Evolutionary conservation across 768 basidiomycete species (phyloP), one percentile per base, ranked within the genome.

Genomic region (Boletus sensibilis): DNA sequence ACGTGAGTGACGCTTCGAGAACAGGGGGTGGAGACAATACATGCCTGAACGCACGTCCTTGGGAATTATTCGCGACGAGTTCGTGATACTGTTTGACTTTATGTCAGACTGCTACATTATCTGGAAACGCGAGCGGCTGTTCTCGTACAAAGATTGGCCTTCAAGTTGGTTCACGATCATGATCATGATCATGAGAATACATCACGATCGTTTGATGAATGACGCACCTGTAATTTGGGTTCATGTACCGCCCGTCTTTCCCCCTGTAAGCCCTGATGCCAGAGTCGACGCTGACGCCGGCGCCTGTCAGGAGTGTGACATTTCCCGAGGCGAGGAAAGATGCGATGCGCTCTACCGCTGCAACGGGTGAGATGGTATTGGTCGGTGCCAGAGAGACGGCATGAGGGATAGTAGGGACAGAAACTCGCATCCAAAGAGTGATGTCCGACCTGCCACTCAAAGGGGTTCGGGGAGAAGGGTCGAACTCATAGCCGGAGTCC

Each of bases 191-290:
- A 53, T 41, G 50, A 55, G 41, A 9, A 35, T 21, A 16, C 14
- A 10, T 12, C 16, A 21, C 29, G 33, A 10, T 8, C 13, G 2
- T 23, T 8, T 7, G 25, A 18, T 2, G 33, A 21, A 23, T 0
- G 52, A 63, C 82, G 62, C 64, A 91, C 90, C 85, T 87, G 77
- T 90, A 92, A 70, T 92, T 88, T n/a, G 89, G 90, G 65, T 93
- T 91, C 83, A 90, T 84, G 72, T 93, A 93, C 60, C 87, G 77
- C 16, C 94, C 94, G 66, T 95, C 90, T 58, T 68, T 69, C 1
- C 94, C 94, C 55, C 94, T 78, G 72, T 98, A 97, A n/a, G 94
- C 94, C 61, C 92, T 79, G 57, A 98, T 96, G 43, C 96, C 96
- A 27, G 90, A 92, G 71, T 98, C 96, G 29, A 98, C 94, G 69